Base-by-base conservation (phyloP, 306 rosid species). In the Rubus parviflorus region DNA sequence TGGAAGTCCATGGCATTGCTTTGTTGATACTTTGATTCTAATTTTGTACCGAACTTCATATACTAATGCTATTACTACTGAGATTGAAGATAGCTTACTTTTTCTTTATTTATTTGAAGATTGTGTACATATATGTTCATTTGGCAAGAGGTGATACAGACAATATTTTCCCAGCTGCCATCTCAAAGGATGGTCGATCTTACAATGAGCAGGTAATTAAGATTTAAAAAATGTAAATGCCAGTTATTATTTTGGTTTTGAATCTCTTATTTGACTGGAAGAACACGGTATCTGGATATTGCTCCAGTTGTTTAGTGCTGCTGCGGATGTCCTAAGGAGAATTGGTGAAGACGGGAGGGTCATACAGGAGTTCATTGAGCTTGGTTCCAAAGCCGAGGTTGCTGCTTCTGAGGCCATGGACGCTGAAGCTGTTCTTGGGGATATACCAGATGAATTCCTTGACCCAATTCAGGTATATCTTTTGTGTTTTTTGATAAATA, bases 371-470 rank as follows among this genome's bases (percentile, higher is more conserved):
- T 96, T 96, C 79, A 30, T 80, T 65, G 92, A 88, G 81, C 97
- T 96, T 30, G 97, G 99, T 81, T 85, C 82, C 74, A 96, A 93
- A 85, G 98, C 98, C 67, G 87, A 89, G 79, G 84, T 88, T 62
- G 98, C 99, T 56, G 99, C 99, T 75, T 85, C 98, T 10, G 98
- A 91, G 83, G 98, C 98, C 74, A 86, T 89, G 97, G 99, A 93
- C 56, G 63, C 94, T 9, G 99, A 96, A 90, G 99, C 97, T 83
- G 71, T 81, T 79, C 88, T 96, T 5, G 99, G 99, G 60, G 99
- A 96, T 70, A 96, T 96, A 82, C 99, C 99, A n/a, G 99, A 96
- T 12, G 99, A 96, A 85, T 96, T 89, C 90, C 99, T 96, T 3
- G 99, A 96, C 82, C 99, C 99, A 72, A 96, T 96, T 83, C 99